Evolutionary conservation across 2,329 filamentous ascomycete species (phyloP).

Genomic region (Cucurbitaria berberidis): DNA sequence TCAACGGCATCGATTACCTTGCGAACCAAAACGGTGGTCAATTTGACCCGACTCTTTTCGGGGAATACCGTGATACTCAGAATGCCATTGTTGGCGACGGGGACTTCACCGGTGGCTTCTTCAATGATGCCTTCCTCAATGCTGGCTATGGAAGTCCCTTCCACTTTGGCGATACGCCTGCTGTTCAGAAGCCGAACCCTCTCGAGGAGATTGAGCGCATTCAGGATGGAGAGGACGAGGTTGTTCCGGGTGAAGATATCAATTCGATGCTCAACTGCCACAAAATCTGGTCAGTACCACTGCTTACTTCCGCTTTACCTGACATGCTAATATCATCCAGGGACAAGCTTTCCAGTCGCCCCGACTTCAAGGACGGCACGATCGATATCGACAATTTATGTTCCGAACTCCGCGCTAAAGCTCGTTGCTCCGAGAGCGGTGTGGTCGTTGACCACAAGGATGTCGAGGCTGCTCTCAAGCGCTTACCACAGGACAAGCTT

Average conservation of each 20-base stretch:
- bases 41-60: constrained; percentile 91
- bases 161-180: constrained; percentile 64
- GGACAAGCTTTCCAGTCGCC: constrained; percentile 87
- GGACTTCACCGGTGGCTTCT: constrained; percentile 72
- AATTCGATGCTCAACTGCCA: constrained; percentile 79
- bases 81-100: constrained; percentile 74
- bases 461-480: constrained; percentile 69
- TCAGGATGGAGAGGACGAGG: constrained; percentile 72
- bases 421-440: constrained; percentile 89
- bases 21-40: constrained; percentile 80
- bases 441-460: constrained; percentile 89
- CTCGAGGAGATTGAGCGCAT: constrained; percentile 78
- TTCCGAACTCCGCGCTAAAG: constrained; percentile 91
- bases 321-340: constrained; percentile 58
- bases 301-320: not conserved
- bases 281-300: constrained; percentile 81
- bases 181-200: constrained; percentile 64
- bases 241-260: constrained; percentile 65
- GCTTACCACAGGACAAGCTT: constrained; percentile 46
- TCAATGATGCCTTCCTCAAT: constrained; percentile 78
- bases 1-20: constrained; percentile 73
- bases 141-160: constrained; percentile 81
- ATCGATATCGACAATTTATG: constrained; percentile 94
- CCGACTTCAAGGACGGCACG: constrained; percentile 86
- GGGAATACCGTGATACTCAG: constrained; percentile 89